phyloP scores from a whole-genome alignment of 176 grass and related monocot genomes.

The Bothriochloa decipiens region DNA sequence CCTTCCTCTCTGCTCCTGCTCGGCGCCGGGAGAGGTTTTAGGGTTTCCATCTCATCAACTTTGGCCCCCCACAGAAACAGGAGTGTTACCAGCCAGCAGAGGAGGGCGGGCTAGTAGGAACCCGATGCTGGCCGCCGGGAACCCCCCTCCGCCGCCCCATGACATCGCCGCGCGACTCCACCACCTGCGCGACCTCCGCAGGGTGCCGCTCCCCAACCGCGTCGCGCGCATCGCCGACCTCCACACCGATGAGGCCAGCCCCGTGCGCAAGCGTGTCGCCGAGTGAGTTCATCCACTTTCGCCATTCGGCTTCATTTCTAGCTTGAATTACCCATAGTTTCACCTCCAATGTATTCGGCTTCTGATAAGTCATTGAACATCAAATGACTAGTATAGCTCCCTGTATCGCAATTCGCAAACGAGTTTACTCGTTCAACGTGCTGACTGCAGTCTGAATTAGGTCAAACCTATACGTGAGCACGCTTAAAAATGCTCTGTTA shows the following conservation, averaged over 20 bases:
- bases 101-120: background rate
- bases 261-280: conserved; percentile 70
- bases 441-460: background rate
- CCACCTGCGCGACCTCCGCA: conserved; percentile 61
- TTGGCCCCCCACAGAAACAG: background rate
- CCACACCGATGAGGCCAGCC: conserved; percentile 65
- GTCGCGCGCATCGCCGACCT: conserved; percentile 64
- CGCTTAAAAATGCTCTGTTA: background rate
- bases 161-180: conserved; percentile 54
- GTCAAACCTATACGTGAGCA: background rate
- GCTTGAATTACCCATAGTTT: background rate
- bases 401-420: background rate
- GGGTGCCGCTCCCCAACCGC: conserved; percentile 54
- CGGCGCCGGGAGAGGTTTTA: background rate
- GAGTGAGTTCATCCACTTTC: conserved; percentile 58
- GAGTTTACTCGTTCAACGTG: background rate
- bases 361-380: background rate
- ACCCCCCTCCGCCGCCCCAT: background rate
- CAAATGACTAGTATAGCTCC: background rate
- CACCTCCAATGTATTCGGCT: background rate
- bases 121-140: conserved; percentile 41
- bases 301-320: background rate
- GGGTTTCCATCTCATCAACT: background rate
- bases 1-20: background rate
- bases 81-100: background rate